Base-by-base conservation (phyloP, 2,329 filamentous ascomycete species). In the Fusarium chlamydosporum region DNA sequence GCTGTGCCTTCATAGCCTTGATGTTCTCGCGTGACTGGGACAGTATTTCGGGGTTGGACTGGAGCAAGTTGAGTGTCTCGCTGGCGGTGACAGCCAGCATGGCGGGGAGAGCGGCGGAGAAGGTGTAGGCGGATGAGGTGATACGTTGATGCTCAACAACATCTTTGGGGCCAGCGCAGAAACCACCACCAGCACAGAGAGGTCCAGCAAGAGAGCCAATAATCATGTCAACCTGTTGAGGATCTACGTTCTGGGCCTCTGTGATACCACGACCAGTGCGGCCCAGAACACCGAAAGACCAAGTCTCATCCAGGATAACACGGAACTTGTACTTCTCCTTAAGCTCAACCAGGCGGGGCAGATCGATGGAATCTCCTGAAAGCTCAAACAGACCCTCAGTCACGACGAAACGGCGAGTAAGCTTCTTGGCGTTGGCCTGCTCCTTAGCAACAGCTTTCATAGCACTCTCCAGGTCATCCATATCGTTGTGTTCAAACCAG, bases 311-410 rank as follows among this genome's bases (percentile, higher is more conserved):
- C 37, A 99, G 89, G 70, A 98, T 97, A 58, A 99, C 88, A 74
- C 96, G 93, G 84, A 98, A 99, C 82, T 97, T 99, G 87, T 98
- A 97, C 79, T 92, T 92, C 72, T 94, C 89, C 81, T 97, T 97
- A 72, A 99, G 85, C 78, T 97, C 95, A 68, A 98, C 92, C 73
- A 99, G 88, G 77, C 91, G 94, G 4, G 94, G 95, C 66, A 99
- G 82, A 77, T 98, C 87, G 23, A 91, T 89, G 74, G 91, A 89
- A 77, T 97, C 95, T 52, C 96, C 96, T 23, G 92, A 87, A 57
- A 91, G 93, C 82, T 99, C 96, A 74, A 97, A 99, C 46, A 99
- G 78, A 11, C 92, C 96, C 81, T 99, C 96, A 0, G 95, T 97
- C 56, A 99, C 94, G 71, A 99, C 94, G 77, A 99, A 99, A 43